Conservation (phyloP, 352 stramenopile genomes). For the Pythium aquatile region DNA sequence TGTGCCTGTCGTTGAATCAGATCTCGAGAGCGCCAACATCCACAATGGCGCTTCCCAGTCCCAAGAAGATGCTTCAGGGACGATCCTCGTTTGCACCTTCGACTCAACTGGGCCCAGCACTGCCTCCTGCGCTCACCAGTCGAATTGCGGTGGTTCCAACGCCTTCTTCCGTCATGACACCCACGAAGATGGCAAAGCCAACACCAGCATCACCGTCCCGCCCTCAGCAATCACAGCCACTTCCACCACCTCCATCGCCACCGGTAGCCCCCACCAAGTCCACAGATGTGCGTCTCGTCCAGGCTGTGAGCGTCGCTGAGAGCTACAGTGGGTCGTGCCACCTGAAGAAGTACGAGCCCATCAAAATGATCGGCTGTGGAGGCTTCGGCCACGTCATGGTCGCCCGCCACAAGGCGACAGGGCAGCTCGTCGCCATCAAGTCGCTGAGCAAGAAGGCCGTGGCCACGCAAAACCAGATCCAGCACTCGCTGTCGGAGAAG, state of each 20-base stretch:
- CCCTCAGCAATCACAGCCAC: not conserved
- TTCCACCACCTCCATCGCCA: not conserved
- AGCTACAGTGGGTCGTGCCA: slow-evolving; percentile 68
- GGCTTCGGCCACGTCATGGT: slow-evolving; percentile 89
- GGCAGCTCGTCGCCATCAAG: slow-evolving; percentile 75
- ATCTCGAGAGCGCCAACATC: not conserved
- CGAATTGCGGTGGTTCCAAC: not conserved
- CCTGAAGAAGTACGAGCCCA: slow-evolving; percentile 70
- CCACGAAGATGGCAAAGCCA: not conserved
- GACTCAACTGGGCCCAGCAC: not conserved
- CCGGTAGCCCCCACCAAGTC: not conserved
- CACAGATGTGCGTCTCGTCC: slow-evolving; percentile 52
- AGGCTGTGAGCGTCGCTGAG: slow-evolving; percentile 73
- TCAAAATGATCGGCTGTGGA: slow-evolving; percentile 80
- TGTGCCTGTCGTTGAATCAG: slow-evolving; percentile 10
- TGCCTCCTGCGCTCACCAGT: not conserved
- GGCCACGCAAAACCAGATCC: slow-evolving; percentile 75
- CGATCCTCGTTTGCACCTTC: slow-evolving; percentile 6
- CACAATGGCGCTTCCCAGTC: not conserved
- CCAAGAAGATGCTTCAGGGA: slow-evolving; percentile 9
- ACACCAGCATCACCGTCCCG: not conserved
- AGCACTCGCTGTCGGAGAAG: slow-evolving; percentile 85
- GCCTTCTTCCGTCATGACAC: not conserved
- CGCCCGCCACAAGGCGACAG: slow-evolving; percentile 52
- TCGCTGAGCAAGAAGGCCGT: slow-evolving; percentile 82